Evolutionary conservation across 2,329 filamentous ascomycete species (phyloP), one percentile per base, ranked within the genome.

Genomic region (Hypomyces rosellus): DNA sequence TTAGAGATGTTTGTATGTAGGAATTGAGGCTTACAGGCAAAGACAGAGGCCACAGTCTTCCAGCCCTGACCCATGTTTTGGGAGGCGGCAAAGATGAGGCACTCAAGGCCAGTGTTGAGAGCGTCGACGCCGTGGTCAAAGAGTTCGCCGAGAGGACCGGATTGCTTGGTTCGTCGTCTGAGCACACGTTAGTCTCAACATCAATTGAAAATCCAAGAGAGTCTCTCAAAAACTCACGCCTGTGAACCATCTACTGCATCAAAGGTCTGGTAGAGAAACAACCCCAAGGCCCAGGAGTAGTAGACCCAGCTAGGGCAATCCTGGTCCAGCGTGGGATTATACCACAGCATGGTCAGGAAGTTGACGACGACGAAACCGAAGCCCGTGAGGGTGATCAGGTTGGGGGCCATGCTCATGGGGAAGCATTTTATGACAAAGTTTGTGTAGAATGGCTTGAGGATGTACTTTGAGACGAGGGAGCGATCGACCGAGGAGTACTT

Each of bases 71-170:
- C 92, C 65, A 97, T 81, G 65, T 96, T 96, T 77, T 96, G 91
- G 34, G 88, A 85, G 34, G 86, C 90, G 11, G 90, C 88, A 65
- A 99, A 99, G 59, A 99, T 81, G 53, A 97, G 77, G 36, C 92
- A 88, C 65, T 95, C 93, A 57, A 99, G 82, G n/a, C 85, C 86
- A 4, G 93, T 99, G 69, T 99, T 99, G 66, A 95, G 82, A 30
- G 93, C 93, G 69, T 99, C 93, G 58, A 99, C 93, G 55, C 90
- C 91, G 69, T 99, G 93, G 67, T 99, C 93, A 65, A 99, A 99
- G 20, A 99, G 81, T 69, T 99, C 93, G 57, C 93, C 93, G 33
- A 99, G 76, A 6, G 93, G 93, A 12, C 93, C 92, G 65, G 89
- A 95, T 67, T 97, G 93, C 59, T 80, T 84, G 16, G 93, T 99